phyloP scores from a whole-genome alignment of 1,139 yeast species.

The Hansenula sp. region DNA sequence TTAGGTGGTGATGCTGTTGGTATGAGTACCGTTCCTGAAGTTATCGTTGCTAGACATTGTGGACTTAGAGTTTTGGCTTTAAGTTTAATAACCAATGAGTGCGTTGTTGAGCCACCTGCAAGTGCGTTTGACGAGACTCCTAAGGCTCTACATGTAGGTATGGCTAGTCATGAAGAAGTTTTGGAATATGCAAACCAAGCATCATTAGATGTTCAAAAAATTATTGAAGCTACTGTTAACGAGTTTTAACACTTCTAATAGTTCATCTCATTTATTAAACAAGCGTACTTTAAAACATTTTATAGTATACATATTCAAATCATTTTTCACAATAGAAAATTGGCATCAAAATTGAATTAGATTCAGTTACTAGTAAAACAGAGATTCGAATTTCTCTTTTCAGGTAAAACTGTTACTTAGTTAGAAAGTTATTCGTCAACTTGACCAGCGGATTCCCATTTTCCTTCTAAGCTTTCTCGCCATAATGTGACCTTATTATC shows the following conservation, averaged over 20 bases:
- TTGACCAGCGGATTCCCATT: conserved; percentile 96
- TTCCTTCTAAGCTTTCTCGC: conserved; percentile 92
- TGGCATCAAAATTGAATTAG: too few species aligned
- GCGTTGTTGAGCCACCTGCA: conserved; percentile 72
- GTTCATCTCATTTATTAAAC: too few species aligned
- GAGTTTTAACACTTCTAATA: too few species aligned
- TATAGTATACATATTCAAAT: too few species aligned
- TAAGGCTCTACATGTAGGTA: conserved; percentile 60
- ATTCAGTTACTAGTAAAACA: too few species aligned
- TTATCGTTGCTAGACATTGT: conserved; percentile 84
- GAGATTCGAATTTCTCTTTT: too few species aligned
- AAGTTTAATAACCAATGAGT: conserved; percentile 81
- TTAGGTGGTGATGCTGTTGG: conserved; percentile 96
- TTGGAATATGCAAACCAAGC: conserved; percentile 79
- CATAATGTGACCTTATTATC: conserved; percentile 94
- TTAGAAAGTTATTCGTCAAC: conserved; percentile 75
- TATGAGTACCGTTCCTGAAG: conserved; percentile 98
- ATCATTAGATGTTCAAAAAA: conserved; percentile 69
- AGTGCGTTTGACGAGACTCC: conserved; percentile 60
- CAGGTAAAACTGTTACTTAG: too few species aligned
- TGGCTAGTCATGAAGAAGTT: conserved; percentile 89
- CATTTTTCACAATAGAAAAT: too few species aligned
- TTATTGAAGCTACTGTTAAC: conserved; percentile 64
- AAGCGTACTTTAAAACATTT: too few species aligned
- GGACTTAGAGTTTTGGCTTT: conserved; percentile 80